Evolutionary conservation across 2,329 filamentous ascomycete genomes (phyloP).

Genomic region (Colletotrichum sp.): DNA sequence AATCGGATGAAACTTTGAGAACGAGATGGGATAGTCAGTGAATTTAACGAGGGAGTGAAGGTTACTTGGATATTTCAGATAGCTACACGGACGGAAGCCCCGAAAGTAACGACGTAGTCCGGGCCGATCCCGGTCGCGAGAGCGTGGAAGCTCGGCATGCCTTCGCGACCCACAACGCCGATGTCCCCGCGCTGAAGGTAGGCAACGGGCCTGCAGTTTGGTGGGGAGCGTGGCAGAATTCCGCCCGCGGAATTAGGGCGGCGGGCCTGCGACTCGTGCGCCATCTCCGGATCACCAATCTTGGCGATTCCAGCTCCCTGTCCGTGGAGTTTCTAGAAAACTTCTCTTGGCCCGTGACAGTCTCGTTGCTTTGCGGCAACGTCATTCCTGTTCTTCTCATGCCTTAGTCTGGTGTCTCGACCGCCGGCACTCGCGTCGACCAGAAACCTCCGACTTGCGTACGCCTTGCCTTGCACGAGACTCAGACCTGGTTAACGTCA

Average conservation of each 20-base stretch:
- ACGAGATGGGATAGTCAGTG: background rate
- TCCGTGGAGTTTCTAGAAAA: background rate
- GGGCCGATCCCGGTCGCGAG: background rate
- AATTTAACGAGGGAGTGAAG: background rate
- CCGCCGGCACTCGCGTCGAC: background rate
- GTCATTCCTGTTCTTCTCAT: background rate
- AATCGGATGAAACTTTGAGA: background rate
- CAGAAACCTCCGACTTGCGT: background rate
- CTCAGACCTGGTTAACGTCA: background rate
- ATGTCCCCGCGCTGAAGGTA: background rate
- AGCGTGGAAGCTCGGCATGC: background rate
- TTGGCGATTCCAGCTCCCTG: background rate
- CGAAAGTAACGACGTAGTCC: background rate
- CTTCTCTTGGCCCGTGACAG: background rate
- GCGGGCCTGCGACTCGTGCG: background rate
- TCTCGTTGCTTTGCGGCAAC: background rate
- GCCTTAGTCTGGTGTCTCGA: background rate
- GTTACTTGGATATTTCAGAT: background rate
- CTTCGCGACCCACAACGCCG: background rate
- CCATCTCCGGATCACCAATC: slow-evolving; percentile 4
- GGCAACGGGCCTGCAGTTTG: background rate
- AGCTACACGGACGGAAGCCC: background rate
- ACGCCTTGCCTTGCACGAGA: background rate
- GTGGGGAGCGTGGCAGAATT: background rate
- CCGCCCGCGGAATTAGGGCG: background rate